phyloP scores from a whole-genome alignment of 805 yeast genomes.

The Spathaspora gorwiae region DNA sequence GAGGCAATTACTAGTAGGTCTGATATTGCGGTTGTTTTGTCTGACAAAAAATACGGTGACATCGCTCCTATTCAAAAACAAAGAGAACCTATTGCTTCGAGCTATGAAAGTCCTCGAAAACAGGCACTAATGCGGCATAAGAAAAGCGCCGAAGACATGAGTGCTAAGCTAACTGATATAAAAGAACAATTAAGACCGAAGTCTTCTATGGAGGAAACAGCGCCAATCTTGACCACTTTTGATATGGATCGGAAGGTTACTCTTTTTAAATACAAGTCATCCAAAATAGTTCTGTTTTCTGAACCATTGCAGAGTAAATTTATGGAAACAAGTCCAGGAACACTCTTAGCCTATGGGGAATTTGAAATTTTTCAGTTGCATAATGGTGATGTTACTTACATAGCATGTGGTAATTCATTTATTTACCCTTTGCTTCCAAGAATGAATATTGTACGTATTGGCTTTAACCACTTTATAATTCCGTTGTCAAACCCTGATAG shows the following conservation, averaged over 20 bases:
- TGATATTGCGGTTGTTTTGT: too few species aligned
- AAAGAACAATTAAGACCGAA: neutral
- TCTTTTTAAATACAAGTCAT: slow-evolving; percentile 27
- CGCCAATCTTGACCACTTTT: slow-evolving; percentile 2
- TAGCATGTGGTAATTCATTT: slow-evolving; percentile 62
- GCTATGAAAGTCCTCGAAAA: slow-evolving; percentile 30
- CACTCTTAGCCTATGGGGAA: slow-evolving; percentile 56
- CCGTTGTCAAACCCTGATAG: slow-evolving; percentile 72
- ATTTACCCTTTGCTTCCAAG: slow-evolving; percentile 72
- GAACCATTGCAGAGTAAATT: slow-evolving; percentile 12
- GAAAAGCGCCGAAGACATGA: slow-evolving; percentile 20
- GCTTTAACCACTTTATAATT: slow-evolving; percentile 47
- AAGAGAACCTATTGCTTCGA: too few species aligned
- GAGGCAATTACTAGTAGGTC: too few species aligned
- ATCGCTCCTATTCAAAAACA: too few species aligned
- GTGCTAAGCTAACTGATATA: neutral
- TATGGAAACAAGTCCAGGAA: slow-evolving; percentile 27
- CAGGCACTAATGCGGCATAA: slow-evolving; percentile 37
- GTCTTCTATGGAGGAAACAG: neutral
- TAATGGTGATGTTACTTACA: slow-evolving; percentile 53
- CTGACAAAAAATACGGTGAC: too few species aligned
- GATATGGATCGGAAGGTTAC: slow-evolving; percentile 34
- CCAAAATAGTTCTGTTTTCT: slow-evolving; percentile 31
- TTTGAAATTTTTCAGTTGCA: slow-evolving; percentile 58
- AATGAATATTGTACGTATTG: slow-evolving; percentile 51